Evolutionary conservation across 2,329 filamentous ascomycete species (phyloP).

Genomic region (Tolypocladium ophioglossoides): DNA sequence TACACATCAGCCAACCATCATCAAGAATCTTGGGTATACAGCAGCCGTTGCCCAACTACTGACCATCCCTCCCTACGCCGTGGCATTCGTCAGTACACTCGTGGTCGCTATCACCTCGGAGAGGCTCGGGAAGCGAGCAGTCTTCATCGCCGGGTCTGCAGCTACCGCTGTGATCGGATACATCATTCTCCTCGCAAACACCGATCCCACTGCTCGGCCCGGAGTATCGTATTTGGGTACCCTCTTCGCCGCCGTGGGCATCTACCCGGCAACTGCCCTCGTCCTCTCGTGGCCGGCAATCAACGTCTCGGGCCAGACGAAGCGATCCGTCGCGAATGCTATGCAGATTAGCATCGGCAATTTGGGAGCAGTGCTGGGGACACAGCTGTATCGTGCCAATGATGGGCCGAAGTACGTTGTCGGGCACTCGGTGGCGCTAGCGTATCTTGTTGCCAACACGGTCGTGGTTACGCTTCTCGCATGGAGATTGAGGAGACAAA

Average conservation of each 20-base stretch:
- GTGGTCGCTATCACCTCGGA: slow-evolving; percentile 51
- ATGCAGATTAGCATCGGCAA: slow-evolving; percentile 67
- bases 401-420: slow-evolving; percentile 53
- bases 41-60: slow-evolving; percentile 45
- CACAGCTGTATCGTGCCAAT: slow-evolving; percentile 53
- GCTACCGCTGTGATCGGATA: slow-evolving; percentile 51
- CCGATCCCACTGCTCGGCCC: slow-evolving; percentile 31
- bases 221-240: slow-evolving; percentile 50
- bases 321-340: slow-evolving; percentile 56
- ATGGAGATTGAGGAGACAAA: slow-evolving; percentile 44
- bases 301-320: slow-evolving; percentile 61
- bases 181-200: slow-evolving; percentile 45
- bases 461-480: slow-evolving; percentile 42
- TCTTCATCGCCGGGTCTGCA: slow-evolving; percentile 52
- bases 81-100: slow-evolving; percentile 50
- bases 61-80: slow-evolving; percentile 53
- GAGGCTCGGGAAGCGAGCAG: slow-evolving; percentile 41
- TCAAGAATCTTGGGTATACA: slow-evolving; percentile 41
- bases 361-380: slow-evolving; percentile 56
- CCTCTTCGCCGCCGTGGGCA: slow-evolving; percentile 54
- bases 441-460: slow-evolving; percentile 50
- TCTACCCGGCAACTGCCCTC: slow-evolving; percentile 54
- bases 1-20: slow-evolving; percentile 36
- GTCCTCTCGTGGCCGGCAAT: slow-evolving; percentile 61
- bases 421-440: slow-evolving; percentile 57